Conservation (phyloP, 495 filamentous ascomycete species). For the Trichodelitschia bisporula region DNA sequence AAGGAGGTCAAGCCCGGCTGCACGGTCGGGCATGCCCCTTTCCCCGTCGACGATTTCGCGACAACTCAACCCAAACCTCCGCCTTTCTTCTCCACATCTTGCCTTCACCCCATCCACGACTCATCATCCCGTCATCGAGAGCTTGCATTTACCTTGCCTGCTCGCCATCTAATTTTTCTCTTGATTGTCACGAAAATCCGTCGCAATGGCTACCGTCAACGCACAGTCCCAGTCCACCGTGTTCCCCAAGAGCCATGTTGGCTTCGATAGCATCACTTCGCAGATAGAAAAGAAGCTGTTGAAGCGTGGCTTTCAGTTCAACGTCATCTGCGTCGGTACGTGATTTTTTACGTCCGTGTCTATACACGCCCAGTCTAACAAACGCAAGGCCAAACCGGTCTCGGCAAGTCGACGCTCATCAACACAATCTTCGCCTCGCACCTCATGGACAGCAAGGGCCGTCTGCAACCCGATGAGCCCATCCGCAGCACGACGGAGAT, state of each 20-base stretch:
- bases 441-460: constrained; percentile 95
- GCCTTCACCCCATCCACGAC: too few relatives aligned
- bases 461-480: constrained; percentile 69
- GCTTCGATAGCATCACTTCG: constrained; percentile 96
- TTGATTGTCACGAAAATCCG: constrained; percentile 1
- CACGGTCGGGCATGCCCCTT: too few relatives aligned
- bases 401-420: constrained; percentile 96
- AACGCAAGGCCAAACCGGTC: constrained; percentile 70
- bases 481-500: constrained; percentile 95
- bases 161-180: neutral
- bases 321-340: constrained; percentile 98
- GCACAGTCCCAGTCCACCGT: constrained; percentile 30
- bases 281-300: constrained; percentile 98
- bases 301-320: constrained; percentile 99
- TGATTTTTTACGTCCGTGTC: neutral
- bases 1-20: too few relatives aligned
- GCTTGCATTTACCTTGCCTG: too few relatives aligned
- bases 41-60: too few relatives aligned
- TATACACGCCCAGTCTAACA: constrained; percentile 10
- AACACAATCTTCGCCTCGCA: constrained; percentile 99
- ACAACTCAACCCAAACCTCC: too few relatives aligned
- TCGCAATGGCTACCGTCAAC: constrained; percentile 25
- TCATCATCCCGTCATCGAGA: too few relatives aligned
- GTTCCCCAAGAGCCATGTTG: constrained; percentile 89
- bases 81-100: too few relatives aligned